Evolutionary conservation across 1,284 basidiomycete genomes (phyloP), one percentile per base, ranked within the genome.

Genomic region (Puccinia novopanici): DNA sequence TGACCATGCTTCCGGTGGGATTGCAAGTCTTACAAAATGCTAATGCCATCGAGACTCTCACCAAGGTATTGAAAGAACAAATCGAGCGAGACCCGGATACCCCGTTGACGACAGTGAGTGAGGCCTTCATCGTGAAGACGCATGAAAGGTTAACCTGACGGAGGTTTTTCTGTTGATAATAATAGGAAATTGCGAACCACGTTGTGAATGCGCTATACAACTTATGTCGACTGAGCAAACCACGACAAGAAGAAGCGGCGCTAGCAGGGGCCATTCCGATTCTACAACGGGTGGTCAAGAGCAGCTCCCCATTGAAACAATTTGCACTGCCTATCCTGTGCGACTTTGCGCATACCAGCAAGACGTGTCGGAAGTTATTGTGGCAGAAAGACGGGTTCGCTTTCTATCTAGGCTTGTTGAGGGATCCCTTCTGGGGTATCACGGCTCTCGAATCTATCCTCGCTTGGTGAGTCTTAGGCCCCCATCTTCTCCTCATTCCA

Each of bases 311-410:
- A 0, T 88, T 98, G 83, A 95, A 94, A 86, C 95, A 98, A 84
- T 98, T 98, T 84, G 96, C 96, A 0, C 88, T 99, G 70, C 96
- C 96, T 0, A 95, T 98, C 82, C 88, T 99, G 10, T 98, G 96
- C 86, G 96, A 98, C 85, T 89, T 98, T 63, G 93, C 94, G 0
- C 93, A 92, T 85, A 93, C 95, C 0, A 93, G 94, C 74, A 97
- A 96, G 88, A 92, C 91, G 75, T 94, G 93, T 84, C 89, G 95
- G 48, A 91, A 91, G 57, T 84, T 95, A 74, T 86, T 97, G 72
- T 95, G 94, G 94, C 92, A 95, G 84, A 91, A 94, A 83, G 90
- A 93, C 83, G 93, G 93, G 45, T 82, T 87, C 54, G 78, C 82
- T 2, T 86, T 98, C 87, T 99, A 98, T 85, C 87, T 97, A 81